Base-by-base conservation (phyloP, 164 flowering plant species). In the Stephania yunnanensis region DNA sequence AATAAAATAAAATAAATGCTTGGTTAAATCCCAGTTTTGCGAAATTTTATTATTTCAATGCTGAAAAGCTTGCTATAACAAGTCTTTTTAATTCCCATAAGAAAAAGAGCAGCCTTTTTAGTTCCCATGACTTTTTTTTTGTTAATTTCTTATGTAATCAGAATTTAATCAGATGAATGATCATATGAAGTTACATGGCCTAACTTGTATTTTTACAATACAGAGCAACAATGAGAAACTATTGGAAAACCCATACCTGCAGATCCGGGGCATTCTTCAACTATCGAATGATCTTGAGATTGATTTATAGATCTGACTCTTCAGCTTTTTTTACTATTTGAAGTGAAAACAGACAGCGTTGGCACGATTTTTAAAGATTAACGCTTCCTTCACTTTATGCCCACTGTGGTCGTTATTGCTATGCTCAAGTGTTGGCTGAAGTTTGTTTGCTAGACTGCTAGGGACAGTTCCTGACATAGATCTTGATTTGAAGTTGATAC, bases 201-300 rank as follows among this genome's bases (percentile, higher is more conserved):
- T 76, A 68, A 75, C 68, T 74, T 74, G 17, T 74, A 55, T 12
- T 69, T 74, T 29, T 73, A 66, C 46, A 69, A 13, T 78, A 64
- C 91, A 96, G 99, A 90, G 92, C 85, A 96, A 96, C 89, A 96
- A 96, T 78, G 99, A 96, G 78, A 96, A 96, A 82, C 86, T 96
- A 69, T 78, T 96, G 84, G 98, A 96, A 84, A 96, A 96, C 82
- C 99, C 98, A 4, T 96, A 96, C 78, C 97, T 96, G 77, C 99
- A 94, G 85, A 92, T 96, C 93, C 92, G 95, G 46, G 99, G 99
- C 75, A 86, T 96, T 79, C 88, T 94, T 82, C 97, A 96, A 82
- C 82, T 96, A 73, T 89, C 90, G 73, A 94, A 86, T 83, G 97
- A 92, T 77, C 78, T 87, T 80, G 87, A 88, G 66, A 76, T 79